Conservation (phyloP, 352 stramenopile species). For the Globisporangium perplexum region DNA sequence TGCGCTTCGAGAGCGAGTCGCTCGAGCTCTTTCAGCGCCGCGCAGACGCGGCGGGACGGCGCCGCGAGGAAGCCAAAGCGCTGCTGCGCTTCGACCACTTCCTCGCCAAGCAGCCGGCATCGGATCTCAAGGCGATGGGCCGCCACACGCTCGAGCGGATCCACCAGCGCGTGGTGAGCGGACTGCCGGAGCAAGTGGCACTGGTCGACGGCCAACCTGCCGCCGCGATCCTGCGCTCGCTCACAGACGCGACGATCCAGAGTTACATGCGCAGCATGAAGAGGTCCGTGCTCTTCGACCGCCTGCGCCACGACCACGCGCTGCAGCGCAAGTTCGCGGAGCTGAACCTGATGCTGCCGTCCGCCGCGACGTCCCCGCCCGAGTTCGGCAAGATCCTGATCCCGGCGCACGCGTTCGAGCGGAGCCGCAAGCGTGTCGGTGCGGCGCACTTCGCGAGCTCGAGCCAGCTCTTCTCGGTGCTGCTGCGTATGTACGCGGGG, state of each 20-base stretch:
- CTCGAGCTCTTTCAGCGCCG: conserved; percentile 64
- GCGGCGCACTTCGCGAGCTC: conserved; percentile 52
- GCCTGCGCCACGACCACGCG: conserved; percentile 36
- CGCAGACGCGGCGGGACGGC: conserved; percentile 50
- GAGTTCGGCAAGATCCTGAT: conserved; percentile 79
- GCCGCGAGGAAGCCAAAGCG: conserved; percentile 76
- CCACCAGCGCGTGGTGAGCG: conserved; percentile 80
- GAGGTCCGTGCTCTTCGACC: conserved; percentile 78
- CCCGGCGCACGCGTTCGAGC: conserved; percentile 56
- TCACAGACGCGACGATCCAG: conserved; percentile 88
- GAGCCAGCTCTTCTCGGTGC: conserved; percentile 59
- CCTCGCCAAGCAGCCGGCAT: conserved; percentile 66
- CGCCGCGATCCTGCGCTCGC: conserved; percentile 53
- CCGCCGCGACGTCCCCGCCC: conserved; percentile 18
- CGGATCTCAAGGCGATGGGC: conserved; percentile 73
- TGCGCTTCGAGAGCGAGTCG: conserved; percentile 86
- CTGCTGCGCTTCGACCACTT: conserved; percentile 91
- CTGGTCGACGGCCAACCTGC: conserved; percentile 59
- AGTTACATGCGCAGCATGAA: conserved; percentile 92
- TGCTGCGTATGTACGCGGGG: conserved; percentile 85
- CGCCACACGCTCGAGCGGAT: conserved; percentile 74
- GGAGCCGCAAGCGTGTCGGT: conserved; percentile 43
- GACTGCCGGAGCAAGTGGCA: conserved; percentile 53
- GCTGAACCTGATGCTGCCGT: conserved; percentile 55
- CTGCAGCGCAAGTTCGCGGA: conserved; percentile 64